Evolutionary conservation across 2,329 filamentous ascomycete genomes (phyloP), one percentile per base, ranked within the genome.

Genomic region (Aureobasidium subglaciale): DNA sequence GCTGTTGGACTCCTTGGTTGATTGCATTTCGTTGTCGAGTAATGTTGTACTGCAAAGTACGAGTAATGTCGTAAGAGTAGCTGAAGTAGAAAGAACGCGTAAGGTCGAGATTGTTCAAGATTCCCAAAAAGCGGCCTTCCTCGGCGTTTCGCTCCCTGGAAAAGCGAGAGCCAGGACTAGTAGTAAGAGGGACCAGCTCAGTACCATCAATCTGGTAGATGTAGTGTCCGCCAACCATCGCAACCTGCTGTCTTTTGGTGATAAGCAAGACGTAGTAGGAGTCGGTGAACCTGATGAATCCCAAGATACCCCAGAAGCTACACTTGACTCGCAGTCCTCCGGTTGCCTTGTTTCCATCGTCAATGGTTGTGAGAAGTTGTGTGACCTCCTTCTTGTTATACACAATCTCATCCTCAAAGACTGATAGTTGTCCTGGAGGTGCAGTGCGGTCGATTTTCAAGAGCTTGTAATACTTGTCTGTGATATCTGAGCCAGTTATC

Each of bases 231-330:
- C 93, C 93, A 22, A 99, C 81, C 85, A 96, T 92, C 41, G 93
- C 93, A 3, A 96, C 91, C 57, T 95, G 95, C 66, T 88, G 93
- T 74, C 95, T 85, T 73, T 97, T 97, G 35, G 91, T 96, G 65
- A 97, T 91, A 46, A 97, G 75, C 27, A 97, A 79, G 91, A 99
- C 97, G 70, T 99, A 99, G 70, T 95, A 96, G 3, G 90, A 85
- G 2, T 92, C 90, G 0, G 93, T 99, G 70, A 99, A 97, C 59
- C 88, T 83, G 69, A 99, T 93, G 70, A 99, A 99, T 4, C 93
- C 93, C 24, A 99, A 76, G 24, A 99, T 74, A 2, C 93, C 93
- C 93, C 92, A 99, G 4, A 88, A 90, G 58, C 85, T 95, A 70
- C 88, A 95, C 58, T 88, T 89, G 56, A 96, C 78, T 69, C 88